A percentile compares a stretch with the other conserved stretches of the same genome.
These are phyloP conservation scores for Trypanosoma brucei DNA, from an alignment of 208 protist species.

Conservation along the genomic window DNA sequence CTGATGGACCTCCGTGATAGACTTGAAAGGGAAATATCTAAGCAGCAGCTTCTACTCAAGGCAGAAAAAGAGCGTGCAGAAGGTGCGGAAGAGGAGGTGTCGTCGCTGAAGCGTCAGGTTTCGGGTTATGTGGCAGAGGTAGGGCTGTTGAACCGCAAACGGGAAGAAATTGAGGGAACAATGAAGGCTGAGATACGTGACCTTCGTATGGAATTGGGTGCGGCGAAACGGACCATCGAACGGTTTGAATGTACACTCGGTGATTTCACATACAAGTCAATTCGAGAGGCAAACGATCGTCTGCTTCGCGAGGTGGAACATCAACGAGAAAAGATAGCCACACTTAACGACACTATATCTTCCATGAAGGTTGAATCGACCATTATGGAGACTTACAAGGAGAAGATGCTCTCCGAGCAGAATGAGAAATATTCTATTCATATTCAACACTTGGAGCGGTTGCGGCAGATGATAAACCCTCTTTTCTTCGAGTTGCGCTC, in stretches of 20 bases:
- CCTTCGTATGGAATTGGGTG: slow-evolving; percentile 53
- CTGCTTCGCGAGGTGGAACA: slow-evolving; percentile 51
- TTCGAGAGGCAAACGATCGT: slow-evolving; percentile 73
- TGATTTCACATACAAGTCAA: slow-evolving; percentile 64
- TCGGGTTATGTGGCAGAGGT: slow-evolving; percentile 27
- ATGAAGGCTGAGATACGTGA: slow-evolving; percentile 57
- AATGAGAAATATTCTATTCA: slow-evolving; percentile 60
- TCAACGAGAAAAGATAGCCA: slow-evolving; percentile 38
- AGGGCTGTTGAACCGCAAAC: slow-evolving; percentile 10
- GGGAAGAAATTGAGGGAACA: slow-evolving; percentile 36
- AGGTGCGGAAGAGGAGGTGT: slow-evolving; percentile 43
- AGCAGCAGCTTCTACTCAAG: slow-evolving; percentile 19
- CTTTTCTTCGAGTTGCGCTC: slow-evolving; percentile 63
- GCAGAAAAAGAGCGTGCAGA: slow-evolving; percentile 46
- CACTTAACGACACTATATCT: slow-evolving; percentile 56
- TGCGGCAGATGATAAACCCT: slow-evolving; percentile 48
- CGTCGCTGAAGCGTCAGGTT: slow-evolving; percentile 42
- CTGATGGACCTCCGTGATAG: slow-evolving; percentile 29
- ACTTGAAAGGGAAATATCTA: slow-evolving; percentile 28
- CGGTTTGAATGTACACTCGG: slow-evolving; percentile 74
- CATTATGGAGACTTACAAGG: slow-evolving; percentile 59
- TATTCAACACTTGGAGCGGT: slow-evolving; percentile 58
- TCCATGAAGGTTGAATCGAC: slow-evolving; percentile 73
- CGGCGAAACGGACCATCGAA: slow-evolving; percentile 81
- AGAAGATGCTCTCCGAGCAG: slow-evolving; percentile 72